Evolutionary conservation across 1,284 basidiomycete species (phyloP).

Genomic region (Cryptococcus sp.): DNA sequence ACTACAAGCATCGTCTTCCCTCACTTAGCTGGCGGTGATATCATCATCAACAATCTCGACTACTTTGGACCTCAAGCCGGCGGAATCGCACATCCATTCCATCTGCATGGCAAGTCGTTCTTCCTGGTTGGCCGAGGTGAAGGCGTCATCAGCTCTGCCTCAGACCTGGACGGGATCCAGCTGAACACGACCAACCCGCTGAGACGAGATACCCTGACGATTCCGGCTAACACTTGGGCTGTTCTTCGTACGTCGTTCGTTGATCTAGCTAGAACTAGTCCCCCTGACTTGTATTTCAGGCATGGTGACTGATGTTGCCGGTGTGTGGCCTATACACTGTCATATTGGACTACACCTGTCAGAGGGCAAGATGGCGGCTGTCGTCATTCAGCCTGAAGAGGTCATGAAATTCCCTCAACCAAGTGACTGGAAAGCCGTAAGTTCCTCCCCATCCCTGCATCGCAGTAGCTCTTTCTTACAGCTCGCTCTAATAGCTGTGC

Average conservation of each 20-base stretch:
- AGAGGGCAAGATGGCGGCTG: constrained; percentile 10
- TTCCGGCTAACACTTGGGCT: constrained; percentile 26
- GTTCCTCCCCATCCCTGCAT: neutral
- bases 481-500: too few relatives aligned
- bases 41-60: constrained; percentile 47
- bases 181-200: constrained; percentile 37
- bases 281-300: neutral
- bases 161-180: constrained; percentile 9
- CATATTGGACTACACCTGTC: constrained; percentile 28
- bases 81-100: constrained; percentile 44
- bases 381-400: constrained; percentile 22
- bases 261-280: too few relatives aligned
- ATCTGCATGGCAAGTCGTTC: constrained; percentile 33
- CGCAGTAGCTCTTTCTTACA: too few relatives aligned
- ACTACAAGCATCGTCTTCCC: constrained; percentile 29
- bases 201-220: constrained; percentile 44
- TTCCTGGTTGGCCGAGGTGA: constrained; percentile 41
- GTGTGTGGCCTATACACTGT: constrained; percentile 30
- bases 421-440: constrained; percentile 6
- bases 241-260: constrained; percentile 14
- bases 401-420: neutral
- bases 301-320: constrained; percentile 21
- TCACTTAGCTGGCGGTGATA: constrained; percentile 22
- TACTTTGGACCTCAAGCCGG: neutral
- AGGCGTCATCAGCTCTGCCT: constrained; percentile 28